Evolutionary conservation across 2,329 filamentous ascomycete genomes (phyloP), one percentile per base, ranked within the genome.

Genomic region (Cryphonectria japonica): DNA sequence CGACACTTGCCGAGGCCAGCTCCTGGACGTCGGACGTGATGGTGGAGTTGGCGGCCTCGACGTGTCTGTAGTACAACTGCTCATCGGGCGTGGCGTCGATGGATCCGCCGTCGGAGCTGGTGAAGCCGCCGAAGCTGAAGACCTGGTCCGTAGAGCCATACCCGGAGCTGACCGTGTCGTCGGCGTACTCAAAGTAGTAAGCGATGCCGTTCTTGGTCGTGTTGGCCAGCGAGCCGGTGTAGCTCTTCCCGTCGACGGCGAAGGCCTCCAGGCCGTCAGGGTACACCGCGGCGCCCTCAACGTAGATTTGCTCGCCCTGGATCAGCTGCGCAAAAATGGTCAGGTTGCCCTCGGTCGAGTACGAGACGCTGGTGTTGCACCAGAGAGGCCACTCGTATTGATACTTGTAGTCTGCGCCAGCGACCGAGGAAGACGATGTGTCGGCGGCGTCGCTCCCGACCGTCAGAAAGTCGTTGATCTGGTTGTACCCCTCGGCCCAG

Each of bases 191-290:
- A n/a, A 84, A 80, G 77, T 89, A 92, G 41, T 77, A 79, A 6
- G 89, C 90, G 6, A 83, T 86, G 43, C 89, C 89, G 54, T 87
- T 86, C 73, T 90, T 87, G 57, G 77, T 83, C 0, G 89, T 92
- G 1, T 76, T 77, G 13, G 89, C 76, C 2, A 77, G 75, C 0
- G 83, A 79, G 8, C 83, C 84, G 79, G 3, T 73, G 68, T 72
- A 78, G 32, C 54, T 46, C 39, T 34, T 37, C 8, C 69, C 60
- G 14, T 66, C 73, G 43, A 71, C 64, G 9, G 73, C 39, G 74
- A 91, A 91, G 0, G 85, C 86, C 73, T 91, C 87, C 2, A 91
- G 79, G 1, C 88, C 89, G 0, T 85, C 88, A 0, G 90, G 87
- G 66, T 92, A 85, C 8, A 85, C 82, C 6, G 81, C 76, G 6